Base-by-base conservation (phyloP, 805 yeast species). In the Spathaspora boniae region DNA sequence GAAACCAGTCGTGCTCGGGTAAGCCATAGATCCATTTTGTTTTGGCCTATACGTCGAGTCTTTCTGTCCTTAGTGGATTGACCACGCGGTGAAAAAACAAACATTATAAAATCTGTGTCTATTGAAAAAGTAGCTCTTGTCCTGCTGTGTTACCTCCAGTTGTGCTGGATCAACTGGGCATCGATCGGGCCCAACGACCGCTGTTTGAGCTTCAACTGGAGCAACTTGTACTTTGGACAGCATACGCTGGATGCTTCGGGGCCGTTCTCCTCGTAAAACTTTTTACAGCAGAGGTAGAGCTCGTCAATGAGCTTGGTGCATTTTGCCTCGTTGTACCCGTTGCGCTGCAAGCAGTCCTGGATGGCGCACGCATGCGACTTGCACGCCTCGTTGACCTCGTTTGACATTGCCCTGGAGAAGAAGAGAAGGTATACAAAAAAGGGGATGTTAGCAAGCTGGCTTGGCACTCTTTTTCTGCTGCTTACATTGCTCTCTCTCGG, bases 1-100 rank as follows among this genome's bases (percentile, higher is more conserved):
- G 68, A 57, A 60, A 56, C 44, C 65, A 28, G 74, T 74, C 86
- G 95, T 85, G 95, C 95, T 85, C 89, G 93, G 93, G 93, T 84
- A 65, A 68, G 85, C 84, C 93, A 83, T 74, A 85, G 89, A 85
- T 63, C 38, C 65, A 77, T 15, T 14, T 50, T 51, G 66, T 74
- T 70, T 71, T 60, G 57, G 56, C 60, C n/a, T n/a, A n/a, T n/a
- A n/a, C n/a, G 29, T 69, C 82, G 80, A 66, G 74, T 72, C 68
- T 62, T 51, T 54, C 49, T 47, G 51, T 48, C 42, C 50, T 51
- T 42, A 40, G 44, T 68, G 62, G 68, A 54, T 56, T 57, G 67
- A 64, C 76, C 70, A 73, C 77, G 86, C 86, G 83, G 87, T 75
- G 79, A 82, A 72, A n/a, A 73, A 76, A 80, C 85, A 64, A 54